These are phyloP conservation scores for Sporothrix globosa DNA, from an alignment of 2,329 filamentous ascomycete genomes.

Conservation along the genomic window DNA sequence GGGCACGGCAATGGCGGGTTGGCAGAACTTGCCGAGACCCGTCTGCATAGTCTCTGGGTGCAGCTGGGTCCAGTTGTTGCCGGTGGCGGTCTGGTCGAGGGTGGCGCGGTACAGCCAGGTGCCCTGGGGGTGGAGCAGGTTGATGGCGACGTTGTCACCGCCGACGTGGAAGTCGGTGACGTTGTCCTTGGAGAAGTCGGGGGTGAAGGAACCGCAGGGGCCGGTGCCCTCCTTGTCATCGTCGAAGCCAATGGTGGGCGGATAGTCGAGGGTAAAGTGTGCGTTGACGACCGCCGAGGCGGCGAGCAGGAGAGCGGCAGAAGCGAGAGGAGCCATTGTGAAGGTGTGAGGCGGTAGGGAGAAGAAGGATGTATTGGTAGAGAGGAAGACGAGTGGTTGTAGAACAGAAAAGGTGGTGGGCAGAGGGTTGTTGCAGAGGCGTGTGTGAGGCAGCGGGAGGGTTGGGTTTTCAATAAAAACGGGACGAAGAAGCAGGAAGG, in stretches of 20 bases:
- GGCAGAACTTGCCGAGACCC: conserved; percentile 59
- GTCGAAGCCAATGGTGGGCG: conserved; percentile 52
- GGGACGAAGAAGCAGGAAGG: neutral
- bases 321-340: conserved; percentile 47
- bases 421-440: neutral
- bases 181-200: conserved; percentile 48
- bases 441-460: neutral
- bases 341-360: neutral
- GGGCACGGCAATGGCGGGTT: conserved; percentile 54
- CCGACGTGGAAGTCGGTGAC: conserved; percentile 59
- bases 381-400: too few relatives aligned
- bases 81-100: conserved; percentile 50
- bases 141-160: conserved; percentile 56
- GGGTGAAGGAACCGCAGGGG: conserved; percentile 60
- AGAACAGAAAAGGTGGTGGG: too few relatives aligned
- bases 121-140: conserved; percentile 55
- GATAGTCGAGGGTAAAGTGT: conserved; percentile 60
- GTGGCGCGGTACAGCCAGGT: conserved; percentile 64
- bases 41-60: conserved; percentile 59
- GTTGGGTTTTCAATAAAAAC: neutral
- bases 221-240: conserved; percentile 50
- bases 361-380: neutral
- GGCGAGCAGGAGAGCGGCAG: conserved; percentile 45
- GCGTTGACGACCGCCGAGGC: conserved; percentile 49
- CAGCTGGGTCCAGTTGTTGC: conserved; percentile 58